phyloP scores from a whole-genome alignment of 163 green algal genomes.

The Prototheca wickerhamii region DNA sequence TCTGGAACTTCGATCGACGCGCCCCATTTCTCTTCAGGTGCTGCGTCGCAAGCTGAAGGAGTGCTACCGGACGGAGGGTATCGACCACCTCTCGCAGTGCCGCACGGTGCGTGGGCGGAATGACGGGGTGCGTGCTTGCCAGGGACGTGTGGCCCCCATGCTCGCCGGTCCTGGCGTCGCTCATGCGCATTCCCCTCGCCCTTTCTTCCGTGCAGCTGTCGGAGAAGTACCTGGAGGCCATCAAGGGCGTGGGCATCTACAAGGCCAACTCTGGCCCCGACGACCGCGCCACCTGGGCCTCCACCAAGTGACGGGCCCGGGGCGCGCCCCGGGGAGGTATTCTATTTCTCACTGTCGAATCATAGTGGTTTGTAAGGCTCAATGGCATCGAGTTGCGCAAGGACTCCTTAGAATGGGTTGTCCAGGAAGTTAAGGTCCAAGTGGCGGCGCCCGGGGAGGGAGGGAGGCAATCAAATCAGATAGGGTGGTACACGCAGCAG shows the following conservation, averaged over 20 bases:
- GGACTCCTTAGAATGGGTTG: neutral
- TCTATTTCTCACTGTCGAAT: neutral
- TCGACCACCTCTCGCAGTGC: conserved; percentile 29
- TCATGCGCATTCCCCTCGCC: neutral
- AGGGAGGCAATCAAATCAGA: too few relatives aligned
- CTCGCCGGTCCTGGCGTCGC: neutral
- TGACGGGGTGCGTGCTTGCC: neutral
- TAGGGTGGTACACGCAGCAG: too few relatives aligned
- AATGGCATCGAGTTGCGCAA: neutral
- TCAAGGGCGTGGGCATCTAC: conserved; percentile 33
- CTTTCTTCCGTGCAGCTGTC: conserved; percentile 11
- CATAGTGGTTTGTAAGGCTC: neutral
- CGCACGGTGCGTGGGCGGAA: neutral
- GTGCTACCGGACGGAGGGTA: conserved; percentile 26
- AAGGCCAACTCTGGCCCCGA: conserved; percentile 22
- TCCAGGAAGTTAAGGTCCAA: neutral
- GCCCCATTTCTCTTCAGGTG: neutral
- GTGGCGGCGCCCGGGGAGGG: too few relatives aligned
- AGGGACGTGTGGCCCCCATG: too few relatives aligned
- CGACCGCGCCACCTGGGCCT: conserved; percentile 15
- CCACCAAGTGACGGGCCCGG: neutral
- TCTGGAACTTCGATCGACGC: too few relatives aligned
- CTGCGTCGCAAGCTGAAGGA: conserved; percentile 16
- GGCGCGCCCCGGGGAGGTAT: neutral
- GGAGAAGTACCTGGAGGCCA: conserved; percentile 23